Evolutionary conservation across 345 rosid species (phyloP).

Genomic region (Erodium maritimum): DNA sequence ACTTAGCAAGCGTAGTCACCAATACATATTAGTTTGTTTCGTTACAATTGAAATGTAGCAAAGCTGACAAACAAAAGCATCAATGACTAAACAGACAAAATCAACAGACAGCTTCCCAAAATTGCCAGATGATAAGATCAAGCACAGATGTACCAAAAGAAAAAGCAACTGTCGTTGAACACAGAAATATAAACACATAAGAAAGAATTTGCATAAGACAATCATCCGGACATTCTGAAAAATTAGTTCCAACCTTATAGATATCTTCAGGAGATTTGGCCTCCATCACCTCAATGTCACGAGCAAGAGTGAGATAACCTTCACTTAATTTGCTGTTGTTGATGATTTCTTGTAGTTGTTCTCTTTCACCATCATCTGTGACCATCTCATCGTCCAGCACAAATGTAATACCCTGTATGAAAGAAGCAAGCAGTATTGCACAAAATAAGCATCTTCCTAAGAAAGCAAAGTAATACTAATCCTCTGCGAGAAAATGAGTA

Average conservation of each 20-base stretch:
- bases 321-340: conserved; percentile 72
- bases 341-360: conserved; percentile 61
- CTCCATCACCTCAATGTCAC: conserved; percentile 99
- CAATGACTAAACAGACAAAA: too few species aligned
- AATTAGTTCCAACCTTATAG: conserved; percentile 54
- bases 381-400: conserved; percentile 63
- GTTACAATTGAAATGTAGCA: too few species aligned
- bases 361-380: conserved; percentile 53
- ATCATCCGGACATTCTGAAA: background rate
- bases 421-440: conserved; percentile 4
- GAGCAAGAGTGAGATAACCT: conserved; percentile 90
- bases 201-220: background rate
- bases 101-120: too few species aligned
- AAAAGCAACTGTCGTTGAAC: too few species aligned
- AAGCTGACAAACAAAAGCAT: too few species aligned
- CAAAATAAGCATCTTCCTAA: background rate
- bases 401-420: conserved; percentile 53
- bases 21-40: too few species aligned
- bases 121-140: too few species aligned
- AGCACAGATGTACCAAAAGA: too few species aligned
- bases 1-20: too few species aligned
- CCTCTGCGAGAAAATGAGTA: background rate
- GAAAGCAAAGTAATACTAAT: background rate
- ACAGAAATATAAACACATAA: too few species aligned
- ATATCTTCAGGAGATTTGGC: conserved; percentile 92